Evolutionary conservation across 2,329 filamentous ascomycete genomes (phyloP).

Genomic region (Apiospora arundinis): DNA sequence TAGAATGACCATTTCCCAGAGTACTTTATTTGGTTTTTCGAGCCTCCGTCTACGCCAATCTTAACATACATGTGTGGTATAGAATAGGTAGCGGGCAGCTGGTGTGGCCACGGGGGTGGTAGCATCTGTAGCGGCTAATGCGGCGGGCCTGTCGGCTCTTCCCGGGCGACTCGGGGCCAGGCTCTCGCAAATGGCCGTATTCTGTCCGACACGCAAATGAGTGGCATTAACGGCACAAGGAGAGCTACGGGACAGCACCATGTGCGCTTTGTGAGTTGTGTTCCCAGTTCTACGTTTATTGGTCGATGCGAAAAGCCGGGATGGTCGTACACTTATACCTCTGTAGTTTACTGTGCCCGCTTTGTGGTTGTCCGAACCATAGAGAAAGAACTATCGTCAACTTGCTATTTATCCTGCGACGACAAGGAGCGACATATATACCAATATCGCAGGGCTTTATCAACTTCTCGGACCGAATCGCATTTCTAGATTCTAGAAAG

Average conservation of each 20-base stretch:
- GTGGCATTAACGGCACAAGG: not conserved
- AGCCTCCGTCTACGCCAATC: too few species aligned
- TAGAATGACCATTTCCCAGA: too few species aligned
- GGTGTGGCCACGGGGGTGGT: too few species aligned
- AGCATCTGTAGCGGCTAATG: not conserved
- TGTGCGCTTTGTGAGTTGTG: not conserved
- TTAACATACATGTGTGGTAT: too few species aligned
- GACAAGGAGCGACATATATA: not conserved
- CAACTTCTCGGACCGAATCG: not conserved
- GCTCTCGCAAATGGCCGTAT: not conserved
- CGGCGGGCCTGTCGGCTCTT: slow-evolving; percentile 10
- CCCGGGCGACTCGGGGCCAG: not conserved
- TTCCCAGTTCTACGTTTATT: not conserved
- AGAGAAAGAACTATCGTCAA: not conserved
- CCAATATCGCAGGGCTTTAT: not conserved
- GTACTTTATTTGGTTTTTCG: too few species aligned
- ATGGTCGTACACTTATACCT: not conserved
- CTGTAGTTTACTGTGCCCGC: not conserved
- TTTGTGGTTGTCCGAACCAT: not conserved
- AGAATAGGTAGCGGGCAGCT: too few species aligned
- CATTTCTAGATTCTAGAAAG: not conserved
- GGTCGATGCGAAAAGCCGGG: not conserved
- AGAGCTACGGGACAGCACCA: not conserved
- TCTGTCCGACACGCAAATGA: not conserved
- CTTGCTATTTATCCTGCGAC: not conserved